A percentile compares a stretch with the other conserved stretches of the same genome.
Evolutionary conservation across 1,139 yeast species (phyloP).

Genomic region (Kodamaea fungicola): DNA sequence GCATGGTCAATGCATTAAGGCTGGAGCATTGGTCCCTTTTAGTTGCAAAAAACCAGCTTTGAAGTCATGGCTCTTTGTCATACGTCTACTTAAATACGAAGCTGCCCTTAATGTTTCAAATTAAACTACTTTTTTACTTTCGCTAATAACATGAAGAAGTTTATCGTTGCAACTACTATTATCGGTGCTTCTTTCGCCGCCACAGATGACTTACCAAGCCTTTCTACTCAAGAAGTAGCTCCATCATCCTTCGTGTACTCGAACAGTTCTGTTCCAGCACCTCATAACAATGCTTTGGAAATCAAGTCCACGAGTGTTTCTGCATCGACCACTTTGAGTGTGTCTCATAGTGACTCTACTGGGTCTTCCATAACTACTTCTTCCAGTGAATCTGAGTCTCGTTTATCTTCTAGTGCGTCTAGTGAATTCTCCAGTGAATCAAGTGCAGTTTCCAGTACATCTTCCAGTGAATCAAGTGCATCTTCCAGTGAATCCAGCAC

Average conservation of each 20-base stretch:
- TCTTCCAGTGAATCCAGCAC: background rate
- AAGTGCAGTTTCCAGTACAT: background rate
- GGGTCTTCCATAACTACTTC: conserved; percentile 2
- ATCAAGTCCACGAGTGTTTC: background rate
- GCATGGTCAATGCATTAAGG: too few relatives aligned
- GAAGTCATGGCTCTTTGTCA: too few relatives aligned
- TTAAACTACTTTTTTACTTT: background rate
- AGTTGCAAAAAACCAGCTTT: too few relatives aligned
- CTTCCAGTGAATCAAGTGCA: background rate
- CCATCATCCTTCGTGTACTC: conserved; percentile 27
- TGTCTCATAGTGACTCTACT: background rate
- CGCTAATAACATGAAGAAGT: conserved; percentile 6
- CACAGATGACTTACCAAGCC: conserved; percentile 23
- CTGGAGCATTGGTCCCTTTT: too few relatives aligned
- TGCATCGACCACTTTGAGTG: background rate
- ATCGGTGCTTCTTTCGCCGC: conserved; percentile 18
- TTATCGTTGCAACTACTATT: conserved; percentile 5
- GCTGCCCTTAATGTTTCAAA: too few relatives aligned
- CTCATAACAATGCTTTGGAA: background rate
- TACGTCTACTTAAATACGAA: too few relatives aligned
- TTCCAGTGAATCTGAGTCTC: background rate
- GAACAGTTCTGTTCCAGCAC: conserved; percentile 11
- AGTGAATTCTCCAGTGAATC: background rate
- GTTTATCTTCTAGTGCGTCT: background rate
- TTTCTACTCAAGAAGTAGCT: conserved; percentile 21